Evolutionary conservation across 2,329 filamentous ascomycete species (phyloP).

Genomic region (Lasiodiplodia hormozganensis): DNA sequence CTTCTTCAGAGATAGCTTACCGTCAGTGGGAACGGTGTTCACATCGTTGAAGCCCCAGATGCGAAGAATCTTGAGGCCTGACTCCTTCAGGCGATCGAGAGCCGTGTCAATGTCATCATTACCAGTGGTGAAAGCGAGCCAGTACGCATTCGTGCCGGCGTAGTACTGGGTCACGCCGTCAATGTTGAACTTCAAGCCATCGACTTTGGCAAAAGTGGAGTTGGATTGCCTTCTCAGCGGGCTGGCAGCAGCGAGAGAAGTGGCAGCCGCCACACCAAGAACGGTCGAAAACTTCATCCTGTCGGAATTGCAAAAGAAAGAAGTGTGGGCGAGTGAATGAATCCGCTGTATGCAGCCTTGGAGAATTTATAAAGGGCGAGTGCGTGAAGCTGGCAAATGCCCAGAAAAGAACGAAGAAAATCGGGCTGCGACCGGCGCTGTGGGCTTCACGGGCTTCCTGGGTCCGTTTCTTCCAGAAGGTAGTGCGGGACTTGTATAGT

Average conservation of each 20-base stretch:
- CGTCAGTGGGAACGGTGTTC: slow-evolving; percentile 37
- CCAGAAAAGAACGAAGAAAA: not conserved
- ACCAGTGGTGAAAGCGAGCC: slow-evolving; percentile 61
- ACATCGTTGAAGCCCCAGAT: slow-evolving; percentile 71
- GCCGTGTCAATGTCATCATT: slow-evolving; percentile 62
- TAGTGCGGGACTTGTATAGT: slow-evolving; percentile 17
- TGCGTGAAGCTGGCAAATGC: not conserved
- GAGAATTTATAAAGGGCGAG: slow-evolving; percentile 14
- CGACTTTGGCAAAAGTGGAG: slow-evolving; percentile 38
- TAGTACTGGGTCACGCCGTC: slow-evolving; percentile 52
- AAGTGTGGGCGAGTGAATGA: not conserved
- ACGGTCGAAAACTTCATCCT: slow-evolving; percentile 38
- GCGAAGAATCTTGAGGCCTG: slow-evolving; percentile 65
- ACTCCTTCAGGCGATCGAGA: slow-evolving; percentile 53
- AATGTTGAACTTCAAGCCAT: slow-evolving; percentile 44
- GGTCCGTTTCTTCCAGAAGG: slow-evolving; percentile 20
- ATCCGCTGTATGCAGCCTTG: not conserved
- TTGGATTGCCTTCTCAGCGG: slow-evolving; percentile 29
- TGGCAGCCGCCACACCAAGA: slow-evolving; percentile 35
- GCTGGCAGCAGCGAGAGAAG: slow-evolving; percentile 11
- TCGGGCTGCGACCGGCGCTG: not conserved
- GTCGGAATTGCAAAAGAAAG: slow-evolving; percentile 6
- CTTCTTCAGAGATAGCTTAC: slow-evolving; percentile 32
- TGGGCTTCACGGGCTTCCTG: slow-evolving; percentile 9
- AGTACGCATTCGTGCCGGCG: slow-evolving; percentile 64